Percentiles rank a stretch among this genome's conserved stretches.
These are phyloP conservation scores for Hypoxylon trugodes DNA, from an alignment of 495 filamentous ascomycete genomes.

Conservation along the genomic window DNA sequence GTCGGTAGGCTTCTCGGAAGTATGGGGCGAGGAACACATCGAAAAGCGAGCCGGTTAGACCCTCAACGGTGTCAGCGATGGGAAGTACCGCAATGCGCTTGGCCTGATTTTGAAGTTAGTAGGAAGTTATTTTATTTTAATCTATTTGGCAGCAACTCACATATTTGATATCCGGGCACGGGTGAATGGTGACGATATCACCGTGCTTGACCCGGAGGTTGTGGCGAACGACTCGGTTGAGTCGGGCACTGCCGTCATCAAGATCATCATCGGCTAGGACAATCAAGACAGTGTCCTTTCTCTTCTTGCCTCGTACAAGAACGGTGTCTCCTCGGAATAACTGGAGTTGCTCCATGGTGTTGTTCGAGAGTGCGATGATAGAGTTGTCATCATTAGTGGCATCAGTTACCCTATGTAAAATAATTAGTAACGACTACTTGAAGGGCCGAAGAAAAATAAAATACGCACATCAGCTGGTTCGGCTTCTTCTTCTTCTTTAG, in stretches of 20 bases:
- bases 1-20: slow-evolving; percentile 98
- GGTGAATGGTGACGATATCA: slow-evolving; percentile 94
- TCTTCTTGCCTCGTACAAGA: slow-evolving; percentile 98
- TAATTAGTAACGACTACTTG: slow-evolving; percentile 48
- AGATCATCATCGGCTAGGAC: slow-evolving; percentile 97
- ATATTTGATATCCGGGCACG: slow-evolving; percentile 99
- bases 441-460: not conserved
- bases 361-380: slow-evolving; percentile 96
- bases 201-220: slow-evolving; percentile 98
- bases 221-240: slow-evolving; percentile 97
- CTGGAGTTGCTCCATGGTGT: slow-evolving; percentile 98
- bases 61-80: slow-evolving; percentile 97
- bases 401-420: slow-evolving; percentile 82
- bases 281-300: slow-evolving; percentile 98
- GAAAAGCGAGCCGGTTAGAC: slow-evolving; percentile 95
- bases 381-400: slow-evolving; percentile 99
- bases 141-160: slow-evolving; percentile 62
- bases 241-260: slow-evolving; percentile 93
- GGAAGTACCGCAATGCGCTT: slow-evolving; percentile 99
- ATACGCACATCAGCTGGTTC: slow-evolving; percentile 89
- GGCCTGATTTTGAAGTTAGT: slow-evolving; percentile 64
- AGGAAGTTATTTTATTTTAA: slow-evolving; percentile 11
- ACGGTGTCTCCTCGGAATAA: slow-evolving; percentile 99
- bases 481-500: slow-evolving; percentile 99
- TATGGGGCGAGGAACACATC: slow-evolving; percentile 99